A percentile compares a stretch with the other conserved stretches of the same genome.
Conservation (phyloP, 768 basidiomycete species). For the Naganishia friedmannii region DNA sequence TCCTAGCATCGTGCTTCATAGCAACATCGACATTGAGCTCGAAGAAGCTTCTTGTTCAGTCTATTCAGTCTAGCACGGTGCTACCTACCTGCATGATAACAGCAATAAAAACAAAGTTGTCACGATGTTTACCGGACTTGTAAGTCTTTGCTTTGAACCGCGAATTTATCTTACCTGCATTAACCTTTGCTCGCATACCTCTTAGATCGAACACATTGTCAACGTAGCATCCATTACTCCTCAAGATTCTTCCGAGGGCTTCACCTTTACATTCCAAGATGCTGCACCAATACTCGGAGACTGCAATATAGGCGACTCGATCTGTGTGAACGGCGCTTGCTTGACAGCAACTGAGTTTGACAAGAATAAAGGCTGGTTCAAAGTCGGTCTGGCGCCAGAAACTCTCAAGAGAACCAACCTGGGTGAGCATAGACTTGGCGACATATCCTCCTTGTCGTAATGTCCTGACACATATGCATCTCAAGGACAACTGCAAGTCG, state of each 20-base stretch:
- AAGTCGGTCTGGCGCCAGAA: constrained; percentile 93
- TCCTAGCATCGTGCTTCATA: background rate
- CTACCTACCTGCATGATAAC: background rate
- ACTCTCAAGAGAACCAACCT: constrained; percentile 86
- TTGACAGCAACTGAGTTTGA: constrained; percentile 87
- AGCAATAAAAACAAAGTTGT: background rate
- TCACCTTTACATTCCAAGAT: constrained; percentile 72
- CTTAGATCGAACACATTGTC: constrained; percentile 84
- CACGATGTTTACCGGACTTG: constrained; percentile 22
- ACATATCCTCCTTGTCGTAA: background rate
- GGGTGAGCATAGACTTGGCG: constrained; percentile 57
- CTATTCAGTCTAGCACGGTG: no score
- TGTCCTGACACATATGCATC: background rate
- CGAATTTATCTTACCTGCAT: background rate
- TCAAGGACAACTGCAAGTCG: constrained; percentile 26
- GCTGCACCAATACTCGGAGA: constrained; percentile 73
- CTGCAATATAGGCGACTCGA: constrained; percentile 91
- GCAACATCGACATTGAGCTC: no score
- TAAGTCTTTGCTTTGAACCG: background rate
- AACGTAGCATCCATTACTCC: constrained; percentile 62
- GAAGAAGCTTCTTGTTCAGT: no score
- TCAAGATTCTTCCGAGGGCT: constrained; percentile 60
- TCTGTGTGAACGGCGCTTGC: constrained; percentile 62
- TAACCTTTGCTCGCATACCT: constrained; percentile 12
- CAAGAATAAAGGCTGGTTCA: constrained; percentile 68